These are phyloP conservation scores for Cydonia oblonga DNA, from an alignment of 331 rosid genomes.

Conservation along the genomic window DNA sequence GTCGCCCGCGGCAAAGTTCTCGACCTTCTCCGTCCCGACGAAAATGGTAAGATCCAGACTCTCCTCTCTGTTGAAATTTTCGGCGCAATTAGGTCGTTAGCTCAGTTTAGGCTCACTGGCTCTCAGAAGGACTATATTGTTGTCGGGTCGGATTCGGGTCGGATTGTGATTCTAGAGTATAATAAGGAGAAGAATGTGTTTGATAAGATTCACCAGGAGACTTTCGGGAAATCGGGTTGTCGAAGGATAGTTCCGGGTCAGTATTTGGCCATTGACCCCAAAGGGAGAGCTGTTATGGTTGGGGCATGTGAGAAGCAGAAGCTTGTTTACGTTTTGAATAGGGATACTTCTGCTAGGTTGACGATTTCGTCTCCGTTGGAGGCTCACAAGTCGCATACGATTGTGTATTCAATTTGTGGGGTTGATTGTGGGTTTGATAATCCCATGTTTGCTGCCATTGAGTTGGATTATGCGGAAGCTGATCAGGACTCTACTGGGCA, in stretches of 20 bases:
- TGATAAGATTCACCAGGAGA: conserved; percentile 84
- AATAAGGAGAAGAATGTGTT: conserved; percentile 78
- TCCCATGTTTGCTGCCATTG: conserved; percentile 86
- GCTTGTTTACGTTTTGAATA: conserved; percentile 81
- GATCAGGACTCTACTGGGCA: conserved; percentile 77
- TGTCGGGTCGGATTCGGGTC: conserved; percentile 85
- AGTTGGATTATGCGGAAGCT: conserved; percentile 82
- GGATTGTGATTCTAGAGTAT: conserved; percentile 82
- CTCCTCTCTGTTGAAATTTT: conserved; percentile 85
- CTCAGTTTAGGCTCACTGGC: conserved; percentile 81
- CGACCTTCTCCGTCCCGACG: conserved; percentile 94
- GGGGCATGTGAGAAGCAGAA: conserved; percentile 97
- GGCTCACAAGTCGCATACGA: conserved; percentile 76
- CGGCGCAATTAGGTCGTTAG: conserved; percentile 73
- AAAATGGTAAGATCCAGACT: conserved; percentile 83
- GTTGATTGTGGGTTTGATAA: conserved; percentile 95
- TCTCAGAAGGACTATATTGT: conserved; percentile 80
- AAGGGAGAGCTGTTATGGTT: conserved; percentile 91
- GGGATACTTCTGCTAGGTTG: conserved; percentile 85
- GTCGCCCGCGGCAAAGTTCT: conserved; percentile 87
- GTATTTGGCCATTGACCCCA: conserved; percentile 77
- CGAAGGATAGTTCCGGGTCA: conserved; percentile 92
- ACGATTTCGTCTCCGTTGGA: conserved; percentile 88
- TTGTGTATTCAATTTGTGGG: conserved; percentile 85
- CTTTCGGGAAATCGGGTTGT: conserved; percentile 88